A percentile compares a stretch with the other conserved stretches of the same genome.
phyloP scores from a whole-genome alignment of 768 basidiomycete species.

The Mycena floridula region DNA sequence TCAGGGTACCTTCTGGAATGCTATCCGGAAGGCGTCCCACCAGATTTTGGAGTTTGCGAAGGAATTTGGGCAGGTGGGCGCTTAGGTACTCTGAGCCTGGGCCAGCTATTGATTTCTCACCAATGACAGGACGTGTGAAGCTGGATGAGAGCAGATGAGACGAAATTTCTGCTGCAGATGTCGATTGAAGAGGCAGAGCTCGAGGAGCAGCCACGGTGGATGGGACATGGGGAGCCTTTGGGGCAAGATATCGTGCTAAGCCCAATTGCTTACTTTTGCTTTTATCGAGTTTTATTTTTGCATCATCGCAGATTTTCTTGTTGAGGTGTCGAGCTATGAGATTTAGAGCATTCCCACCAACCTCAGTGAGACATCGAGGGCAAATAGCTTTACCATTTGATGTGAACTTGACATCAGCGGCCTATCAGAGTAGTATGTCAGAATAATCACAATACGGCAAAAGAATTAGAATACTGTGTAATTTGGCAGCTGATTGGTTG shows the following conservation, averaged over 20 bases:
- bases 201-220: constrained; percentile 6
- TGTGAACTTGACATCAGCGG: background rate
- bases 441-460: too few relatives aligned
- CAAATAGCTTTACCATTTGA: background rate
- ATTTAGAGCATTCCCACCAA: background rate
- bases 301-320: background rate
- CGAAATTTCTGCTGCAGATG: background rate
- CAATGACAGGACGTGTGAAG: background rate
- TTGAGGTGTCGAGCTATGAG: background rate
- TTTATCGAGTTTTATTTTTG: constrained; percentile 7
- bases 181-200: too few relatives aligned
- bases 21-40: constrained; percentile 4
- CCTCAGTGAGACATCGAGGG: background rate
- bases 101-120: too few relatives aligned
- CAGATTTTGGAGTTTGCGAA: background rate
- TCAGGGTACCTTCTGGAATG: constrained; percentile 6
- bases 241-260: constrained; percentile 8
- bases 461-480: too few relatives aligned
- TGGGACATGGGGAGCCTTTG: constrained; percentile 5
- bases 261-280: constrained; percentile 4
- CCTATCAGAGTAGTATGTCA: too few relatives aligned
- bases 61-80: constrained; percentile 2
- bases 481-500: too few relatives aligned
- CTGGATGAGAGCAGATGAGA: background rate
- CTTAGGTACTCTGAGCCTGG: too few relatives aligned